phyloP scores from a whole-genome alignment of 352 stramenopile species.

The Globisporangium abappressorium region DNA sequence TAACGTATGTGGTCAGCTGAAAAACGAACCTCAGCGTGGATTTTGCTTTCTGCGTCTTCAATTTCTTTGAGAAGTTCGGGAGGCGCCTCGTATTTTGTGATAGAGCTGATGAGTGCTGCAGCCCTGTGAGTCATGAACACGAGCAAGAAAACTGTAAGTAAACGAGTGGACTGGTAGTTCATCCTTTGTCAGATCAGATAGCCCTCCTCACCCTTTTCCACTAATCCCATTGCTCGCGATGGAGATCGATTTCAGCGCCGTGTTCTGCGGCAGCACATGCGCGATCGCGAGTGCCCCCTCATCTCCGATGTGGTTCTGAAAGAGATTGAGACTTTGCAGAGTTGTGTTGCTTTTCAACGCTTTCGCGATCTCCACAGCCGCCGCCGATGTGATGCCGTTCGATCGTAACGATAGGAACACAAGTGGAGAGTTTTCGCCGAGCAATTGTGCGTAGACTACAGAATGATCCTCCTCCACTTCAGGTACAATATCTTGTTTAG shows the following conservation, averaged over 20 bases:
- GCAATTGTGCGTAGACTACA: constrained; percentile 37
- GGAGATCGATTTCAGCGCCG: constrained; percentile 57
- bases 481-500: not conserved
- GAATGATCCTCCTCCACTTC: constrained; percentile 2
- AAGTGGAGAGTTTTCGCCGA: constrained; percentile 36
- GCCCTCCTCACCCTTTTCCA: constrained; percentile 24
- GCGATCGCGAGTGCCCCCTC: constrained; percentile 50
- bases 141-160: not conserved
- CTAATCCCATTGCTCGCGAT: constrained; percentile 60
- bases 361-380: constrained; percentile 36
- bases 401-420: constrained; percentile 61
- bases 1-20: not conserved
- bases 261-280: constrained; percentile 54
- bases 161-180: too few species aligned
- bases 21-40: constrained; percentile 45
- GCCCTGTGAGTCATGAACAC: constrained; percentile 22
- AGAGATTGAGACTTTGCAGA: constrained; percentile 66
- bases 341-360: constrained; percentile 43
- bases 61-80: constrained; percentile 49
- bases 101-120: constrained; percentile 28
- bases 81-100: constrained; percentile 57
- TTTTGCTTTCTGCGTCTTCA: constrained; percentile 57
- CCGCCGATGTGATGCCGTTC: constrained; percentile 43
- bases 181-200: not conserved
- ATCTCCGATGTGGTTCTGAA: constrained; percentile 61